Evolutionary conservation across 2,329 filamentous ascomycete genomes (phyloP), one percentile per base, ranked within the genome.

Genomic region (Penicillium sp.): DNA sequence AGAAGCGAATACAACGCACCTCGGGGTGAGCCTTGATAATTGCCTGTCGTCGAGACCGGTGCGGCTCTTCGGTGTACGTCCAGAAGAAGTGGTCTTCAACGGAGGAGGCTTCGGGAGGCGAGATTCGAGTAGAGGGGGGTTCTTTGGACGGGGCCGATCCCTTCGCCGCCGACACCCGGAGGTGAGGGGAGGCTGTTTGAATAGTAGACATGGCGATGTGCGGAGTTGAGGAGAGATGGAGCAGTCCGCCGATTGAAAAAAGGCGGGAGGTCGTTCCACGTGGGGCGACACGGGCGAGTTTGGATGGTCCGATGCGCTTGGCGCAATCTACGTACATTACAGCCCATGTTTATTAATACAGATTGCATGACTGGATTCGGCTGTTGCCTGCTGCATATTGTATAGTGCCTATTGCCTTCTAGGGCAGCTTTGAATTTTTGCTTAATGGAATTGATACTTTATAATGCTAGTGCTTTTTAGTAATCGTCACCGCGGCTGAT

Each of bases 21-120:
- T 99, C 93, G 40, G 94, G 94, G 71, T 99, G 93, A 49, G 93
- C 92, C 78, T 97, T 97, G 76, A 99, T 97, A 66, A 99, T 99
- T 56, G 91, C 91, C 64, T 93, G 84, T 51, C 94, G 84, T 63
- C 94, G 82, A 26, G 93, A 94, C 62, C 91, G 85, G 75, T 99
- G 94, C 56, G 94, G 94, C 76, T 99, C 94, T 73, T 99, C 94
- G 8, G 94, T 97, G 71, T 99, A 97, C 33, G 94, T 96, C 94
- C 95, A 97, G 78, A 96, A 96, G 81, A 97, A 97, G 71, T 86
- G 82, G 56, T 86, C 76, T 13, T 76, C 75, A 7, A 70, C 66
- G 4, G 66, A 59, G 30, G 68, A 67, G 26, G 58, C 47, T 37
- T 68, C 61, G 27, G 70, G 68, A 44, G 70, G 67, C 40, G 67